Conservation (phyloP, 2,329 filamentous ascomycete genomes). For the Podosphaera fusca region DNA sequence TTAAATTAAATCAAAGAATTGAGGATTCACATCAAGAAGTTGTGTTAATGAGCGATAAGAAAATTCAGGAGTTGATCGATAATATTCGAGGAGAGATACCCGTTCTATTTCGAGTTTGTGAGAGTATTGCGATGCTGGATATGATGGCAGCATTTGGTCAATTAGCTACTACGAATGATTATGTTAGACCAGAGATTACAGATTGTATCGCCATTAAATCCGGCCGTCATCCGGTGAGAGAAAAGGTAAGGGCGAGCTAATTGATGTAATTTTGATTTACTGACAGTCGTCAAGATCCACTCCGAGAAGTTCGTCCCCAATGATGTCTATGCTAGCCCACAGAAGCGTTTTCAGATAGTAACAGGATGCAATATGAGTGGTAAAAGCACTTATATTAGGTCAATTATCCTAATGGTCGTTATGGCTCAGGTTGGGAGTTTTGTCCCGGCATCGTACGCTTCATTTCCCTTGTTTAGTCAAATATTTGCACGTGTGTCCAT, state of each 20-base stretch:
- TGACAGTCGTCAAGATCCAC: slow-evolving; percentile 26
- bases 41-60: slow-evolving; percentile 56
- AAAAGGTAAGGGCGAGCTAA: slow-evolving; percentile 26
- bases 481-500: slow-evolving; percentile 74
- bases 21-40: slow-evolving; percentile 66
- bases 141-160: slow-evolving; percentile 64
- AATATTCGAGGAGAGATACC: slow-evolving; percentile 51
- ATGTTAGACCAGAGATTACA: slow-evolving; percentile 37
- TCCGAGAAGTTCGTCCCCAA: slow-evolving; percentile 57
- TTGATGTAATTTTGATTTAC: not conserved
- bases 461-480: slow-evolving; percentile 56
- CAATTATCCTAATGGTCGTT: slow-evolving; percentile 60
- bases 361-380: slow-evolving; percentile 97
- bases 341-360: slow-evolving; percentile 73
- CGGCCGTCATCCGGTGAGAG: slow-evolving; percentile 45
- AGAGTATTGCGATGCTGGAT: slow-evolving; percentile 68
- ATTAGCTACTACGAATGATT: slow-evolving; percentile 39
- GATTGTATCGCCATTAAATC: slow-evolving; percentile 40
- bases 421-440: slow-evolving; percentile 91
- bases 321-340: slow-evolving; percentile 63
- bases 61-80: slow-evolving; percentile 47
- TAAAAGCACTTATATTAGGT: slow-evolving; percentile 85
- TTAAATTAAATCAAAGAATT: slow-evolving; percentile 61
- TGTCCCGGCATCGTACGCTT: slow-evolving; percentile 66
- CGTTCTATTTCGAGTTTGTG: slow-evolving; percentile 59